Percentiles rank a stretch among this genome's conserved stretches.
phyloP scores from a whole-genome alignment of 208 protist genomes.

The Strigomonas culicis region DNA sequence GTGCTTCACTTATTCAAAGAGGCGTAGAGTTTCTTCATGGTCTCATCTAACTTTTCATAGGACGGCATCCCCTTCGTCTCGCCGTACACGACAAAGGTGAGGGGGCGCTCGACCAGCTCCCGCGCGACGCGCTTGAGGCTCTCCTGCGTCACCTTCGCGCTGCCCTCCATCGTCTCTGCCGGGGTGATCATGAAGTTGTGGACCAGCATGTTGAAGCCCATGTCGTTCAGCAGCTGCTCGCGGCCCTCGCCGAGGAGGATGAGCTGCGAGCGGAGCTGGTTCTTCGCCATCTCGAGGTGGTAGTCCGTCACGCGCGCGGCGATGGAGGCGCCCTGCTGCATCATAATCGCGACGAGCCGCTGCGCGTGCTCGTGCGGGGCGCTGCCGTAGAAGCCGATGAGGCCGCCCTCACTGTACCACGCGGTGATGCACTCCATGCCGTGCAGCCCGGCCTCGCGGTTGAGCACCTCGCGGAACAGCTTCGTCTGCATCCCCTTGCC shows the following conservation, averaged over 20 bases:
- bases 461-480: slow-evolving; percentile 87
- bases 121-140: slow-evolving; percentile 56
- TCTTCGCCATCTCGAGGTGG: slow-evolving; percentile 88
- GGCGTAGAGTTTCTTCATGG: slow-evolving; percentile 47
- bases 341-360: slow-evolving; percentile 67
- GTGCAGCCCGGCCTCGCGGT: slow-evolving; percentile 64
- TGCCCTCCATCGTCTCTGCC: slow-evolving; percentile 65
- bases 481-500: slow-evolving; percentile 94
- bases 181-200: slow-evolving; percentile 80
- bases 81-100: slow-evolving; percentile 80
- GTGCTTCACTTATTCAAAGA: slow-evolving; percentile 27
- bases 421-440: slow-evolving; percentile 89
- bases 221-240: slow-evolving; percentile 83
- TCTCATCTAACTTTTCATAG: slow-evolving; percentile 44
- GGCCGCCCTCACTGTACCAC: slow-evolving; percentile 88
- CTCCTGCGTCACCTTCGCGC: slow-evolving; percentile 60
- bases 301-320: slow-evolving; percentile 62
- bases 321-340: slow-evolving; percentile 76
- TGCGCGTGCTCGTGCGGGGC: slow-evolving; percentile 74
- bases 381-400: slow-evolving; percentile 86
- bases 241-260: slow-evolving; percentile 80
- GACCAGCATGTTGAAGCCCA: slow-evolving; percentile 84
- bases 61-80: slow-evolving; percentile 60
- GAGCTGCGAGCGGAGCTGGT: slow-evolving; percentile 81
- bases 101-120: slow-evolving; percentile 56